These are phyloP conservation scores for Babesia caballi DNA, from an alignment of 169 alveolate genomes.

Conservation along the genomic window DNA sequence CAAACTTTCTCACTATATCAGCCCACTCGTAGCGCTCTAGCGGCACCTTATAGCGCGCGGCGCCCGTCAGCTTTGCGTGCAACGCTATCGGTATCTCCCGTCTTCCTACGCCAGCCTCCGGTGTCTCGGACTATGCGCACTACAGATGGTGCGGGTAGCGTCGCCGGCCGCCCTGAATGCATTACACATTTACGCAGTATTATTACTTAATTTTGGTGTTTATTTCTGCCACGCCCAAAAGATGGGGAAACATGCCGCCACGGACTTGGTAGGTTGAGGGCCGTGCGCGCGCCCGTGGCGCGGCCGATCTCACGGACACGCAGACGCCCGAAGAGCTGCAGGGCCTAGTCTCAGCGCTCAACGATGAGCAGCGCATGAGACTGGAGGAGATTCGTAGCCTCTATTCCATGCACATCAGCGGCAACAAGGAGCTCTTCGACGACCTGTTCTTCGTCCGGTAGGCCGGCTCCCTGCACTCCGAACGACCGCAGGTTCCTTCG, in stretches of 20 bases:
- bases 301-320: not conserved
- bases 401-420: conserved; percentile 32
- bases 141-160: not conserved
- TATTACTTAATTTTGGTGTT: not conserved
- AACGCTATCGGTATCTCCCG: too few species aligned
- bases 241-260: conserved; percentile 49
- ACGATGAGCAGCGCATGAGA: conserved; percentile 43
- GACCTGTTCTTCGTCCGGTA: conserved; percentile 66
- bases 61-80: too few species aligned
- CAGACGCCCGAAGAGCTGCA: conserved; percentile 64
- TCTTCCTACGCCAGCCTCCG: too few species aligned
- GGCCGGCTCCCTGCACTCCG: not conserved
- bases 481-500: conserved; percentile 58
- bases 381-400: conserved; percentile 45
- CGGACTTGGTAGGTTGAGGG: conserved; percentile 44
- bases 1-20: conserved; percentile 12
- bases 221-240: not conserved
- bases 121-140: not conserved
- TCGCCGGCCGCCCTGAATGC: not conserved
- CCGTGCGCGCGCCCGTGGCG: not conserved
- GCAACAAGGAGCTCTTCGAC: conserved; percentile 50
- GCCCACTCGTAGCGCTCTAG: too few species aligned
- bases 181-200: not conserved
- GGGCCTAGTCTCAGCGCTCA: conserved; percentile 65
- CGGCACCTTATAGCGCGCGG: too few species aligned